These are phyloP conservation scores for Tolypocladium endophyticum DNA, from an alignment of 2,329 filamentous ascomycete genomes.

Conservation along the genomic window DNA sequence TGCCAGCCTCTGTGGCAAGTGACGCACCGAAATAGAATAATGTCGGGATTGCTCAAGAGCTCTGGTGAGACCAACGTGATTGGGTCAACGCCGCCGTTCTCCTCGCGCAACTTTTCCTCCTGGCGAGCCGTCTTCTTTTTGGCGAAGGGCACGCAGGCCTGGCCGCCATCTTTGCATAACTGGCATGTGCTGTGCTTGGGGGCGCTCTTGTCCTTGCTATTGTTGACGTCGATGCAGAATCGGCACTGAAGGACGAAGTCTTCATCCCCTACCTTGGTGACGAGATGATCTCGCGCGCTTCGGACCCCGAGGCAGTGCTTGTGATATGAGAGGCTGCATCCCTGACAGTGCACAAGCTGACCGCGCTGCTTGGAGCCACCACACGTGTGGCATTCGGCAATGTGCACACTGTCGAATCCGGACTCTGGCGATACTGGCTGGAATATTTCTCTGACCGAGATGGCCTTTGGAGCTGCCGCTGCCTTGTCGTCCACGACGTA, in stretches of 20 bases:
- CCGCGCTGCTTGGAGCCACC: constrained; percentile 37
- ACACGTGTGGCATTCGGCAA: constrained; percentile 63
- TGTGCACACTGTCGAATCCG: constrained; percentile 61
- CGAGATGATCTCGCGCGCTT: constrained; percentile 68
- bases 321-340: constrained; percentile 77
- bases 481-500: constrained; percentile 37
- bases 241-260: constrained; percentile 85
- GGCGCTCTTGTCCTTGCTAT: constrained; percentile 56
- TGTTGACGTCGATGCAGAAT: constrained; percentile 62
- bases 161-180: constrained; percentile 53
- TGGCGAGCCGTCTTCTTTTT: constrained; percentile 61
- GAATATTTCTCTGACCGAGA: constrained; percentile 66
- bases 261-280: constrained; percentile 70
- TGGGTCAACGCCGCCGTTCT: constrained; percentile 72
- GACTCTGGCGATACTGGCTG: constrained; percentile 48
- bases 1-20: constrained; percentile 73
- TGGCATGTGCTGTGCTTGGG: constrained; percentile 66
- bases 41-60: constrained; percentile 64
- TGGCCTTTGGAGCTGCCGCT: constrained; percentile 38
- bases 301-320: constrained; percentile 70
- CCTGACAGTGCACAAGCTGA: constrained; percentile 76
- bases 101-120: constrained; percentile 72
- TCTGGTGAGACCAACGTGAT: constrained; percentile 49
- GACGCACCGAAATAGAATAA: constrained; percentile 74
- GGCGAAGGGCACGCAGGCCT: constrained; percentile 66